Conservation (phyloP, 192 early-diverging fungal genomes). For the Cetraspora pellucida region DNA sequence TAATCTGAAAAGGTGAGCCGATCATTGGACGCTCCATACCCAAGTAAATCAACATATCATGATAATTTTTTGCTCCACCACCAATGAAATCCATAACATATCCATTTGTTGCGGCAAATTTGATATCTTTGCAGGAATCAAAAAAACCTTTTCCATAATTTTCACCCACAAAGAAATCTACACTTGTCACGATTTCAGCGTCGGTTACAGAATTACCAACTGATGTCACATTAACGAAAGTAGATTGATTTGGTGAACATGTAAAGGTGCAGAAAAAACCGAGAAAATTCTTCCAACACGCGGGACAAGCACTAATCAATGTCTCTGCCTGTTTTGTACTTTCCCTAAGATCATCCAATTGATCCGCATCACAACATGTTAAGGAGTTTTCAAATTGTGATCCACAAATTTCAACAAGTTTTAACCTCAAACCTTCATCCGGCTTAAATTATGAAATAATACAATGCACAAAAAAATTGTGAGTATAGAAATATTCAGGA, state of each 20-base stretch:
- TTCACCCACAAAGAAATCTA: constrained; percentile 60
- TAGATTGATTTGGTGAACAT: constrained; percentile 66
- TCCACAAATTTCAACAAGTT: constrained; percentile 58
- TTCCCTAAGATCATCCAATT: constrained; percentile 50
- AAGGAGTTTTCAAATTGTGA: constrained; percentile 45
- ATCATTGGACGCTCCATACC: constrained; percentile 52
- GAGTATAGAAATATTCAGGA: background rate
- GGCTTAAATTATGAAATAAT: constrained; percentile 37
- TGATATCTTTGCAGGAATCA: constrained; percentile 68
- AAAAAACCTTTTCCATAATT: constrained; percentile 58
- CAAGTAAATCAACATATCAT: constrained; percentile 58
- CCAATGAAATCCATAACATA: constrained; percentile 70
- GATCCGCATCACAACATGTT: constrained; percentile 60
- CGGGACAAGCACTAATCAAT: constrained; percentile 62
- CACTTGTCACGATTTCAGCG: constrained; percentile 44
- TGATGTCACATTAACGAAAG: constrained; percentile 62
- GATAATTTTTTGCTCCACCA: constrained; percentile 61
- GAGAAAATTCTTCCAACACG: constrained; percentile 68
- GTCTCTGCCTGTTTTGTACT: constrained; percentile 56
- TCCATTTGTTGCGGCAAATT: constrained; percentile 66
- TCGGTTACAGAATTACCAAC: constrained; percentile 36
- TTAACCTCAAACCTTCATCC: constrained; percentile 41
- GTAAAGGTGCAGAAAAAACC: constrained; percentile 68
- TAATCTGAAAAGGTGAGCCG: constrained; percentile 67
- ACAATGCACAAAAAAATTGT: background rate